These are phyloP conservation scores for Alternaria arborescens DNA, from an alignment of 2,329 filamentous ascomycete genomes.

Conservation along the genomic window DNA sequence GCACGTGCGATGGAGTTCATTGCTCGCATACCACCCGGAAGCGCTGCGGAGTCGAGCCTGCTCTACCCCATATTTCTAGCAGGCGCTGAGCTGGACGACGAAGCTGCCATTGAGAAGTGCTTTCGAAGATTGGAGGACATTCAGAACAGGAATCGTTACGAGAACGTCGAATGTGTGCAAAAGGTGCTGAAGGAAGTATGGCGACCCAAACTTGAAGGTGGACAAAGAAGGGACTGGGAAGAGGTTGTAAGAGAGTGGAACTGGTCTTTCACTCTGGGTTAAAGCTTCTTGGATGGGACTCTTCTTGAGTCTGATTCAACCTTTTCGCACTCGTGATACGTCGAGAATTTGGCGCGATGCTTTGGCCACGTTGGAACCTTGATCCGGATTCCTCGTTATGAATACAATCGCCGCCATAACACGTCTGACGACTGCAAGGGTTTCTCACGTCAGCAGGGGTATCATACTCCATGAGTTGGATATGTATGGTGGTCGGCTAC, in stretches of 20 bases:
- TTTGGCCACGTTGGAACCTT: not conserved
- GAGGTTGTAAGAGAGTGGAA: slow-evolving; percentile 47
- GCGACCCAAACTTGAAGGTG: slow-evolving; percentile 41
- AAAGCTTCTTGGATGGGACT: not conserved
- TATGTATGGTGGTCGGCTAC: not conserved
- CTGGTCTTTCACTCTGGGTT: slow-evolving; percentile 48
- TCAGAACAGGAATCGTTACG: slow-evolving; percentile 46
- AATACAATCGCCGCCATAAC: not conserved
- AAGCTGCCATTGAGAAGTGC: slow-evolving; percentile 40
- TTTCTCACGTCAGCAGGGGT: not conserved
- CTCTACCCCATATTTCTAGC: slow-evolving; percentile 50
- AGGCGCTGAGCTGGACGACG: slow-evolving; percentile 44
- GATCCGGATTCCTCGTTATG: not conserved
- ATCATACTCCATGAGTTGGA: not conserved
- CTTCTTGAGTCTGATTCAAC: not conserved
- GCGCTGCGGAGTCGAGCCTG: slow-evolving; percentile 46
- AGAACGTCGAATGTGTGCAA: slow-evolving; percentile 46
- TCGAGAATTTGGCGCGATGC: not conserved
- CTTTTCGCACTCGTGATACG: not conserved
- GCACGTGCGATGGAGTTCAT: slow-evolving; percentile 48
- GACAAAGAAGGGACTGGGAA: slow-evolving; percentile 45
- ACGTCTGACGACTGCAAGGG: not conserved
- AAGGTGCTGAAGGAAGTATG: slow-evolving; percentile 49
- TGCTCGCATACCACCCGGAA: slow-evolving; percentile 45
- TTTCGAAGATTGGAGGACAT: slow-evolving; percentile 43